These are phyloP conservation scores for Raddia distichophylla DNA, from an alignment of 176 grass and related monocot genomes.

Conservation along the genomic window DNA sequence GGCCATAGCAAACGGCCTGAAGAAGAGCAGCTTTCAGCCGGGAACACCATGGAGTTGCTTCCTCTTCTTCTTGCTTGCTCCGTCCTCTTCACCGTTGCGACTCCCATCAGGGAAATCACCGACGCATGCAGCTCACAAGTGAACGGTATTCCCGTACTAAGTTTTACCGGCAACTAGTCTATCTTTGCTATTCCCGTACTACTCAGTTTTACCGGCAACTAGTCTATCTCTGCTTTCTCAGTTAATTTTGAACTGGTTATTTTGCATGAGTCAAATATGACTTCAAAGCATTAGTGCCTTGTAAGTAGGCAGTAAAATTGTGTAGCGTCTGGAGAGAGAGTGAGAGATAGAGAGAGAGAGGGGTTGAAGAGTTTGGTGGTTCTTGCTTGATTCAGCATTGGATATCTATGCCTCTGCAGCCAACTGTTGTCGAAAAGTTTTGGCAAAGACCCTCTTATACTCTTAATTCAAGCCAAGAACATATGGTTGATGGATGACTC, in stretches of 20 bases:
- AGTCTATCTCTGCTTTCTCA: neutral
- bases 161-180: no score
- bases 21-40: conserved; percentile 19
- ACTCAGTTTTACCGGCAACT: no score
- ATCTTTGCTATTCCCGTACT: no score
- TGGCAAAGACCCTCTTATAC: neutral
- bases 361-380: neutral
- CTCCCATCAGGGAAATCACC: conserved; percentile 41
- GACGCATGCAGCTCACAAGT: conserved; percentile 52
- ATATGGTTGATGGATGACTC: neutral
- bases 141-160: conserved; percentile 38
- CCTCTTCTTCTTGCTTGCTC: conserved; percentile 42
- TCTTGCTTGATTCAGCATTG: neutral
- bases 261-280: neutral
- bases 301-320: conserved; percentile 17
- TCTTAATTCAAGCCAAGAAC: neutral
- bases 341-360: no score
- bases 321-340: neutral
- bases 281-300: neutral
- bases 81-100: conserved; percentile 47
- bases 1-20: neutral
- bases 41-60: conserved; percentile 42
- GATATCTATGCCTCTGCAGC: neutral
- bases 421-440: neutral
- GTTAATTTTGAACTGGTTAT: neutral